Conservation (phyloP, 768 basidiomycete genomes). For the Albatrellus ellisii region DNA sequence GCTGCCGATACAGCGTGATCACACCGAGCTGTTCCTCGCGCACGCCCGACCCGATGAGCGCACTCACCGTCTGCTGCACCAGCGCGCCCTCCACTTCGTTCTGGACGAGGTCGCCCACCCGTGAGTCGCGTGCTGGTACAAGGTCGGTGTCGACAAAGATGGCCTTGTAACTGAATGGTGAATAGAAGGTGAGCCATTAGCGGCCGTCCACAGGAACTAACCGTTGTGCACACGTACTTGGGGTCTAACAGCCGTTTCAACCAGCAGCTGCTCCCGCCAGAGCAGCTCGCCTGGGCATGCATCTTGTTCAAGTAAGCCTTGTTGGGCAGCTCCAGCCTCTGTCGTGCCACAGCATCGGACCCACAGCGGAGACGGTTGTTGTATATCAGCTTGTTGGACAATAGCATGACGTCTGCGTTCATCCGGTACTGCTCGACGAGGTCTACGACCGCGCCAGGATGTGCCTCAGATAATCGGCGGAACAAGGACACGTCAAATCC, state of each 20-base stretch:
- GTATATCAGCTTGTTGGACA: constrained; percentile 85
- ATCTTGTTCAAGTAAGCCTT: constrained; percentile 28
- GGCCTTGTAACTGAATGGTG: constrained; percentile 51
- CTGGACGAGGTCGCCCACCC: constrained; percentile 80
- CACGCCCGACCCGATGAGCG: constrained; percentile 54
- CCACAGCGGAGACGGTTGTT: constrained; percentile 68
- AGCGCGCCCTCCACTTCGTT: constrained; percentile 71
- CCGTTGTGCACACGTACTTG: constrained; percentile 39
- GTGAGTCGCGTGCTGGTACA: constrained; percentile 67
- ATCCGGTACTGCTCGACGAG: constrained; percentile 88
- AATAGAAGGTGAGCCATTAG: background rate
- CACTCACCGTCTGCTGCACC: constrained; percentile 53
- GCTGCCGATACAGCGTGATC: constrained; percentile 89
- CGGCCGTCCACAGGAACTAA: too few relatives aligned
- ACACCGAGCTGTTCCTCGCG: constrained; percentile 64
- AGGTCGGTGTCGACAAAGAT: constrained; percentile 91
- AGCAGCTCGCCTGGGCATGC: constrained; percentile 23
- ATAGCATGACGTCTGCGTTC: constrained; percentile 90
- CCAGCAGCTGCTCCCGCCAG: constrained; percentile 47
- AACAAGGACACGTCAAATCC: constrained; percentile 89
- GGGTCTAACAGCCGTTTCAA: constrained; percentile 47
- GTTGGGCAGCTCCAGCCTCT: constrained; percentile 41
- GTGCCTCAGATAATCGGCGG: constrained; percentile 74
- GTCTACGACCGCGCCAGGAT: constrained; percentile 77
- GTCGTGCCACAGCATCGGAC: constrained; percentile 51